Conservation (phyloP, 2,329 filamentous ascomycete species). For the Neonectria coccinea region DNA sequence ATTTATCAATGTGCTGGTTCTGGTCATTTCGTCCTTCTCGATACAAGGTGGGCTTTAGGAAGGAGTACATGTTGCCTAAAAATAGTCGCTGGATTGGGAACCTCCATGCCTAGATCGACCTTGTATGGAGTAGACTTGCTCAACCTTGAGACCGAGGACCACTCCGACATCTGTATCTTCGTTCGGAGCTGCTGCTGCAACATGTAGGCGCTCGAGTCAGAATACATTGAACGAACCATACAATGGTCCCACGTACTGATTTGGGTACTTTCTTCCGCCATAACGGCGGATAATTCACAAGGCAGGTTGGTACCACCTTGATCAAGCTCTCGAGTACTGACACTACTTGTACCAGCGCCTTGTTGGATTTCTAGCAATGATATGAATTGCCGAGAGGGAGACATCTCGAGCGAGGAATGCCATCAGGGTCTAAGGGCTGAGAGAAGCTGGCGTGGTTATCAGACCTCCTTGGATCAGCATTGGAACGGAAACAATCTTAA, state of each 20-base stretch:
- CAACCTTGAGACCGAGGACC: neutral
- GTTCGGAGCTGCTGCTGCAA: neutral
- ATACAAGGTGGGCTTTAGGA: constrained; percentile 85
- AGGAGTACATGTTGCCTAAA: neutral
- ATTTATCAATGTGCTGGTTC: constrained; percentile 82
- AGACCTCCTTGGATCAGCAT: neutral
- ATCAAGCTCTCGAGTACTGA: neutral
- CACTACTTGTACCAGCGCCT: neutral
- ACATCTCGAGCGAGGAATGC: neutral
- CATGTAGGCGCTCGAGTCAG: no score
- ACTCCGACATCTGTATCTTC: neutral
- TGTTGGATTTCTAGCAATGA: neutral
- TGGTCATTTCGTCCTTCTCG: constrained; percentile 91
- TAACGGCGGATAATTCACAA: neutral
- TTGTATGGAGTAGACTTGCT: neutral
- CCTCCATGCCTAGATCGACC: neutral
- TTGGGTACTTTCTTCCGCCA: neutral
- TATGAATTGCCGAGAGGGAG: neutral
- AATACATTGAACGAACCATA: neutral
- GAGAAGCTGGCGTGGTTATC: neutral
- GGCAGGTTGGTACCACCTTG: neutral
- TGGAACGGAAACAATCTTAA: neutral
- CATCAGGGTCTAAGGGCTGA: neutral
- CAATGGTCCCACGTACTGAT: neutral
- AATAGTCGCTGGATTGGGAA: neutral